Percentiles rank a stretch among this genome's conserved stretches.
These are phyloP conservation scores for Aphanomyces astaci DNA, from an alignment of 352 stramenopile species.

Conservation along the genomic window DNA sequence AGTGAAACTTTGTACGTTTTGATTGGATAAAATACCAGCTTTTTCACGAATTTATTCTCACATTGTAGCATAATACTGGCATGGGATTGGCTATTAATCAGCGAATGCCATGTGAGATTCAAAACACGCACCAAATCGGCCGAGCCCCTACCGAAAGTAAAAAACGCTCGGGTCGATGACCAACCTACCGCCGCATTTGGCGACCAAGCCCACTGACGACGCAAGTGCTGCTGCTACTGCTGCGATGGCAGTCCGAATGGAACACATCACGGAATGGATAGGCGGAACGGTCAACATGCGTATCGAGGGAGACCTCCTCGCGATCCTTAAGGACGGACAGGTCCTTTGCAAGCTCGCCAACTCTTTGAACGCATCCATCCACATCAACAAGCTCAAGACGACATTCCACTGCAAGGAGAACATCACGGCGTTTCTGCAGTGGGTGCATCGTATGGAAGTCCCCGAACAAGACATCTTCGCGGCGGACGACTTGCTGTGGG, in stretches of 20 bases:
- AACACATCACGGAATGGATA: slow-evolving; percentile 23
- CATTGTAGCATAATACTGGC: too few relatives aligned
- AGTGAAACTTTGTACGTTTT: too few relatives aligned
- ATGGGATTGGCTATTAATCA: not conserved
- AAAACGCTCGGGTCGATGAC: not conserved
- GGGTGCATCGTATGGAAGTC: slow-evolving; percentile 61
- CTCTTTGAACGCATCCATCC: slow-evolving; percentile 61
- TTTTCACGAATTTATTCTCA: not conserved
- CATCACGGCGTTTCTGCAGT: slow-evolving; percentile 73
- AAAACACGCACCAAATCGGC: not conserved
- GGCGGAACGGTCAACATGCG: not conserved
- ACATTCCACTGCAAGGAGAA: slow-evolving; percentile 84
- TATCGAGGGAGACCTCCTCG: slow-evolving; percentile 60
- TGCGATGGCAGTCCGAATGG: slow-evolving; percentile 4
- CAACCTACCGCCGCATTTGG: not conserved
- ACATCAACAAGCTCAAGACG: slow-evolving; percentile 84
- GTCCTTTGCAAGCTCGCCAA: slow-evolving; percentile 81
- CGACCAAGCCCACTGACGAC: not conserved
- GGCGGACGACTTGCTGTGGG: slow-evolving; percentile 66
- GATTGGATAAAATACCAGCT: not conserved
- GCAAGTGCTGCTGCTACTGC: too few relatives aligned
- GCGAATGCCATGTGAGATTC: not conserved
- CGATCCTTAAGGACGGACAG: slow-evolving; percentile 77
- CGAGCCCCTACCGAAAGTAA: slow-evolving; percentile 1
- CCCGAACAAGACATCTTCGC: slow-evolving; percentile 69